Evolutionary conservation across 1,284 basidiomycete genomes (phyloP).

Genomic region (Sporisorium exsertum): DNA sequence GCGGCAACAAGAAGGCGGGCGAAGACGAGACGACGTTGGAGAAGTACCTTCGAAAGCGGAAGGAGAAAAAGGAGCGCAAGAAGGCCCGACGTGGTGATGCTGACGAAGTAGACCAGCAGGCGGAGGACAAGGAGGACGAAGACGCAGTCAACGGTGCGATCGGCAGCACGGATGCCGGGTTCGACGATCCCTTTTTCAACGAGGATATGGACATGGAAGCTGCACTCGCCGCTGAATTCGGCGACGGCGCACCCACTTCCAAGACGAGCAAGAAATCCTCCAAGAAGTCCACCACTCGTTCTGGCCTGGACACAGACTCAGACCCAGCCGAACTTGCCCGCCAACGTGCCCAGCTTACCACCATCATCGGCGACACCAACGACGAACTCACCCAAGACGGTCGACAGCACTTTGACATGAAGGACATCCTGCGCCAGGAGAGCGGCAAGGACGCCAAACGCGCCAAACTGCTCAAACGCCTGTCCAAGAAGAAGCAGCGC

Average conservation of each 20-base stretch:
- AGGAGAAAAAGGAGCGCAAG: constrained; percentile 65
- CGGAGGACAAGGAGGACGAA: constrained; percentile 11
- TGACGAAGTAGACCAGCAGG: constrained; percentile 16
- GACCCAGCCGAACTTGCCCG: constrained; percentile 34
- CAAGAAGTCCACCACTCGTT: constrained; percentile 12
- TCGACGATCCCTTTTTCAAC: constrained; percentile 75
- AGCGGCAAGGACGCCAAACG: constrained; percentile 72
- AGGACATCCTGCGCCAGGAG: constrained; percentile 87
- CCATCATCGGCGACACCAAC: constrained; percentile 50
- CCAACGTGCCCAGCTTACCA: constrained; percentile 35
- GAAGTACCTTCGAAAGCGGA: constrained; percentile 67
- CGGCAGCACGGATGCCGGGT: constrained; percentile 34
- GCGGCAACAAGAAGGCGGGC: constrained; percentile 19
- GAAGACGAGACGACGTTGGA: constrained; percentile 67
- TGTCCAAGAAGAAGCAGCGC: constrained; percentile 54
- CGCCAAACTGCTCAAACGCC: constrained; percentile 47
- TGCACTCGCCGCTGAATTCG: constrained; percentile 69
- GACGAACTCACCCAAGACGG: constrained; percentile 54
- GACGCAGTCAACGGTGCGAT: constrained; percentile 20
- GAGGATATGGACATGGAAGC: constrained; percentile 64
- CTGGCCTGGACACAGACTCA: not conserved
- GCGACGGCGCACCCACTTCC: constrained; percentile 68
- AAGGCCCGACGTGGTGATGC: constrained; percentile 30
- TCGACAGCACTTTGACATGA: constrained; percentile 85
- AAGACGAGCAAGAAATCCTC: constrained; percentile 21